Evolutionary conservation across 345 rosid genomes (phyloP), one percentile per base, ranked within the genome.

Genomic region (Lenwebbia sp.): DNA sequence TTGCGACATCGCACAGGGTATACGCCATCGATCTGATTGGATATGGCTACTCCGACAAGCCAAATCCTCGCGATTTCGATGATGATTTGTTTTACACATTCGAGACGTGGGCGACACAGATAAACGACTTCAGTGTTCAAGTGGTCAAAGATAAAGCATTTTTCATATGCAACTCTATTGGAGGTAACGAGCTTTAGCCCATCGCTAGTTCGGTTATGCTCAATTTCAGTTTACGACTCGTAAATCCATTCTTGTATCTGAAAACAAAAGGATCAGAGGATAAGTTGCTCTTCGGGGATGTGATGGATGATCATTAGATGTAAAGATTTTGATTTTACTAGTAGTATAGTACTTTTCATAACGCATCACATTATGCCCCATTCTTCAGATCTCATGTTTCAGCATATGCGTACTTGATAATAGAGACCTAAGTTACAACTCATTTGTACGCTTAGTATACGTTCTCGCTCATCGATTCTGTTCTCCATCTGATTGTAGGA

Each of bases 151-250:
- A 97, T 84, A 87, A 91, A 89, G 98, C 97, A 82, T 95, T 95
- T 90, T 93, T 95, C 49, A 92, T 94, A 74, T 97, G 98, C 92
- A 96, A 97, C 91, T 97, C 99, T 62, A 95, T 95, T 8, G 99
- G 98, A 94, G 98, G 99, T 95, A 88, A 92, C 57, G 81, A 52
- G 82, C 49, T 85, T 82, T 62, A 17, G 60, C 30, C 54, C 30
- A 84, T 51, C 7, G 85, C 54, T 50, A 78, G 33, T 53, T 26
- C 12, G 25, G 84, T 49, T 28, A 28, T 28, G 41, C 30, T 33
- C 75, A 21, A 33, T 70, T 19, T 65, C 3, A 17, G 44, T 33
- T 33, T 33, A 30, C 22, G 10, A 33, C 44, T 37, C 9, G 25
- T 70, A 40, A 70, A 25, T 70, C 47, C 78, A 70, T 33, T 19